These are phyloP conservation scores for Aspergillus saccharolyticus DNA, from an alignment of 495 filamentous ascomycete species.

Conservation along the genomic window DNA sequence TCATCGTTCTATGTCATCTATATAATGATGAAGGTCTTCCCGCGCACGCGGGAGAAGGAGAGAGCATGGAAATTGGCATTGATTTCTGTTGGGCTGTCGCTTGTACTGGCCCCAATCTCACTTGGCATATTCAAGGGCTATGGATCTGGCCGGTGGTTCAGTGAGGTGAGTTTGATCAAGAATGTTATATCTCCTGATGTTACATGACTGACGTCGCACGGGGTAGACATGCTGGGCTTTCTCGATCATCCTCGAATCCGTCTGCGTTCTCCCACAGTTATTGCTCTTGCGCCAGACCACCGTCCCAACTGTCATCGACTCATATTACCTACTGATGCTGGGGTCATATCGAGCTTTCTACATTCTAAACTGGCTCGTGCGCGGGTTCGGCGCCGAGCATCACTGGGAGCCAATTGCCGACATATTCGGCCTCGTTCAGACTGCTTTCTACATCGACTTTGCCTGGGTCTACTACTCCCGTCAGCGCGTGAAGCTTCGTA, in stretches of 20 bases:
- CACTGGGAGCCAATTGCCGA: constrained; percentile 66
- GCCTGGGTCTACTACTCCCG: constrained; percentile 94
- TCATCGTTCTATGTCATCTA: constrained; percentile 84
- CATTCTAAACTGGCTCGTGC: constrained; percentile 85
- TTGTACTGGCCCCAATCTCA: constrained; percentile 59
- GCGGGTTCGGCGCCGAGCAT: constrained; percentile 52
- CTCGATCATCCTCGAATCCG: constrained; percentile 83
- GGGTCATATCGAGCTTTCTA: constrained; percentile 89
- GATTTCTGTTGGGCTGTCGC: constrained; percentile 53
- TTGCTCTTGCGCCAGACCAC: constrained; percentile 88
- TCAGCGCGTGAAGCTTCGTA: constrained; percentile 89
- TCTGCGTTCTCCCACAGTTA: constrained; percentile 86
- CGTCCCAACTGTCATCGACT: constrained; percentile 93
- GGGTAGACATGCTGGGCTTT: constrained; percentile 72
- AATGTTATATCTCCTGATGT: not conserved
- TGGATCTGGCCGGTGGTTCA: constrained; percentile 38
- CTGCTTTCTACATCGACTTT: constrained; percentile 87
- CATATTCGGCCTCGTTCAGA: constrained; percentile 86
- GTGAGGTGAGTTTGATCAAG: constrained; percentile 45
- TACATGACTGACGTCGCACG: constrained; percentile 7
- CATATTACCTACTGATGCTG: constrained; percentile 83
- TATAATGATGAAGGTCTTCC: constrained; percentile 80
- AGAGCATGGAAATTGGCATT: constrained; percentile 82
- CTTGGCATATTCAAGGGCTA: constrained; percentile 54
- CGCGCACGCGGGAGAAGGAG: constrained; percentile 84